Evolutionary conservation across 495 filamentous ascomycete genomes (phyloP).

Genomic region (Penicillium dipodomyicola): DNA sequence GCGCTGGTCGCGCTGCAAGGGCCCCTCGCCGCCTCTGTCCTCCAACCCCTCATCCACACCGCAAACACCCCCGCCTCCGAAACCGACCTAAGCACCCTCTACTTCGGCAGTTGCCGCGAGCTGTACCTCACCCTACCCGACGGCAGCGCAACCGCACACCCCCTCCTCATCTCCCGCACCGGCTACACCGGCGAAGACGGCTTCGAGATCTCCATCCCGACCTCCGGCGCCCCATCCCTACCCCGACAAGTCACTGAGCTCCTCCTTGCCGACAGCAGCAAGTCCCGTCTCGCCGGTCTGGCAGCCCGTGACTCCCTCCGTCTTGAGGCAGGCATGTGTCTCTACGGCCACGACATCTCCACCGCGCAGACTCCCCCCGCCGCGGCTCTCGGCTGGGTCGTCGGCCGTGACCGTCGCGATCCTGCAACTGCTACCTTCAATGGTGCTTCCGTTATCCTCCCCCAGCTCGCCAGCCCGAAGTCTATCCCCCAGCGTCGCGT

Average conservation of each 20-base stretch:
- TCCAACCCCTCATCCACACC: slow-evolving; percentile 54
- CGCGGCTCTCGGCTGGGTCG: slow-evolving; percentile 79
- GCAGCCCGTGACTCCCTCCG: slow-evolving; percentile 89
- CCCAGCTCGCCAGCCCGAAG: slow-evolving; percentile 66
- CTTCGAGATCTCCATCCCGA: slow-evolving; percentile 88
- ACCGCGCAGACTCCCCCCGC: slow-evolving; percentile 85
- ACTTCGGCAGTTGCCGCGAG: slow-evolving; percentile 73
- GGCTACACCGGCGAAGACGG: slow-evolving; percentile 98
- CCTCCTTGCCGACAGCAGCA: slow-evolving; percentile 61
- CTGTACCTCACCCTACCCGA: slow-evolving; percentile 52
- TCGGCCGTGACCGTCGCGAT: slow-evolving; percentile 71
- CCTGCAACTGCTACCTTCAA: slow-evolving; percentile 60
- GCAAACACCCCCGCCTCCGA: slow-evolving; percentile 36
- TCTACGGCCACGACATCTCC: slow-evolving; percentile 96
- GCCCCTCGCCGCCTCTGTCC: slow-evolving; percentile 64
- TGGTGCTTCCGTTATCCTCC: slow-evolving; percentile 68
- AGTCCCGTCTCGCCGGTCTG: slow-evolving; percentile 76
- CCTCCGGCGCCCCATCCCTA: slow-evolving; percentile 37
- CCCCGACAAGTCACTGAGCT: slow-evolving; percentile 53
- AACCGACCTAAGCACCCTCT: slow-evolving; percentile 63
- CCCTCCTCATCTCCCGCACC: slow-evolving; percentile 75
- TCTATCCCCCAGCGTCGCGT: slow-evolving; percentile 72
- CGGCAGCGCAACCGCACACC: slow-evolving; percentile 42
- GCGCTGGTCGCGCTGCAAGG: slow-evolving; percentile 86
- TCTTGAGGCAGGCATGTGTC: slow-evolving; percentile 94